Base-by-base conservation (phyloP, 805 yeast species). In the Metschnikowia lachancei region DNA sequence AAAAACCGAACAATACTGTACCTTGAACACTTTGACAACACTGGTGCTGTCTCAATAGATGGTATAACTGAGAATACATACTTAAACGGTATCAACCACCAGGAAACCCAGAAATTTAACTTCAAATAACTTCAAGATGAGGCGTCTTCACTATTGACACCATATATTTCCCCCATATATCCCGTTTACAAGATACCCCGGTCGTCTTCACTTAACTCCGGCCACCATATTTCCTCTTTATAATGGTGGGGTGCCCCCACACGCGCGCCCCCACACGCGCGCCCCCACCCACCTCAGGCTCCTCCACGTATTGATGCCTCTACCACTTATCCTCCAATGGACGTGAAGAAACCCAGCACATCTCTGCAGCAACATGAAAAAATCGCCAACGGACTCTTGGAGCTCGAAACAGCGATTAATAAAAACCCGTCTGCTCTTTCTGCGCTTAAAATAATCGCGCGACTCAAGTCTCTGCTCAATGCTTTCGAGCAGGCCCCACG, bases 401-500 rank as follows among this genome's bases (percentile, higher is more conserved):
- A 29, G 10, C 32, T 14, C 16, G 24, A 42, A 41, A 6, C 1
- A 6, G 17, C 20, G 12, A 12, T 19, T 13, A 11, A 6, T 4
- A 28, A 9, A 7, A 14, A 22, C 18, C 13, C 28, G 1, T 5
- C 29, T 3, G 29, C 2, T 4, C 13, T 30, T 19, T 7, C 20
- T 14, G 17, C 22, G 28, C n/a, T 18, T 33, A 22, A 37, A 26
- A 43, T 37, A 24, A 26, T 39, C 32, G 36, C 31, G 4, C 13
- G 7, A 2, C 13, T 44, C 11, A 38, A n/a, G 12, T n/a, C 13
- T 5, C 22, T 8, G 16, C 24, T 45, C 41, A 22, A 39, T 22
- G 43, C 44, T 26, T 45, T 39, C 30, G 84, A 80, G 55, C 72
- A 76, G 3, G 67, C 65, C 35, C 85, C 85, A 0, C 78, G 74